Evolutionary conservation across 2,329 filamentous ascomycete genomes (phyloP), one percentile per base, ranked within the genome.

Genomic region (Neocucurbitaria cava): DNA sequence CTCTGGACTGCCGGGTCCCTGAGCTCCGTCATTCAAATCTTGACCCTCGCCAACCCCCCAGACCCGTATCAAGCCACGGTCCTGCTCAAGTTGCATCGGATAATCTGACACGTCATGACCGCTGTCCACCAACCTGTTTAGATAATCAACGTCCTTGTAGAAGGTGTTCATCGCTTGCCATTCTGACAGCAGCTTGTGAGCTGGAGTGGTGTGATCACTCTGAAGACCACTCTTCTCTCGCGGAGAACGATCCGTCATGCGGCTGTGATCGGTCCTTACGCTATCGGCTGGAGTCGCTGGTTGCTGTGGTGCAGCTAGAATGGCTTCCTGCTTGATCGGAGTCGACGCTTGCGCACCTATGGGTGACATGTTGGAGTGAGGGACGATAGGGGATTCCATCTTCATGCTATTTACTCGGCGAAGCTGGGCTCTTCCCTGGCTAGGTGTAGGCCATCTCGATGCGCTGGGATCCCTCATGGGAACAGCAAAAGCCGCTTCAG

Each of bases 151-250:
- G 9, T 59, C 77, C 61, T 89, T 85, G 50, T 86, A 84, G 23
- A 87, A 82, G 47, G 82, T 82, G 28, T 81, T 79, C 66, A 72
- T 70, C 8, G 66, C 80, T 50, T 30, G 91, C 86, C 69, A 97
- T 71, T 58, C 82, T 77, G 70, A 81, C 77, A 98, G 79, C 17
- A 98, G 80, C 58, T 92, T 85, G 46, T 95, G 91, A 1, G 92
- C 92, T n/a, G 92, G 86, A 0, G 93, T 97, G 0, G 91, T 96
- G 69, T 98, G 94, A 62, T 96, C 91, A 24, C 88, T 85, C 0
- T 92, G 90, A 51, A 96, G 90, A n/a, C 70, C 71, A 8, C 49
- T 60, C 43, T 62, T 70, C 20, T 72, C 68, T 43, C 70, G 66
- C 6, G 59, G 53, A 21, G 48, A 46, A 2, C 48, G 50, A 17